These are phyloP conservation scores for Phaeotremella fagi DNA, from an alignment of 768 basidiomycete species.

Conservation along the genomic window DNA sequence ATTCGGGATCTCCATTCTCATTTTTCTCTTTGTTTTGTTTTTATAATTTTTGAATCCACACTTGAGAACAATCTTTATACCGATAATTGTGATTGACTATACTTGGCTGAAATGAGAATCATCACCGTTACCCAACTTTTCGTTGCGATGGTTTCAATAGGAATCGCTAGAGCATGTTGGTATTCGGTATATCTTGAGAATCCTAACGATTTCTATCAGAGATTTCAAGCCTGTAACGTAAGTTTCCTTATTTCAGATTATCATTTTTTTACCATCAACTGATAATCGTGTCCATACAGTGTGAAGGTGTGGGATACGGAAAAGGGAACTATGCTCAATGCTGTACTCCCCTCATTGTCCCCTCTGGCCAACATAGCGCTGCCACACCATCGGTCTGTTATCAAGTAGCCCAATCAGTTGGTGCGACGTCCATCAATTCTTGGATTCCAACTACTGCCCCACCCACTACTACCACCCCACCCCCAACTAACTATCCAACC, in stretches of 20 bases:
- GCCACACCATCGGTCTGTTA: background rate
- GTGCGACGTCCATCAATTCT: background rate
- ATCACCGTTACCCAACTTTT: slow-evolving; percentile 12
- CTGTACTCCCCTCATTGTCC: background rate
- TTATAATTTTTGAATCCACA: too few relatives aligned
- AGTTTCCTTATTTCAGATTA: slow-evolving; percentile 3
- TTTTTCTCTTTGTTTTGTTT: too few relatives aligned
- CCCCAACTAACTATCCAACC: background rate
- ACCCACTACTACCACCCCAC: background rate
- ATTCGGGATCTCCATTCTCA: too few relatives aligned
- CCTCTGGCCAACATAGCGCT: background rate
- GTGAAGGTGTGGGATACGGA: background rate
- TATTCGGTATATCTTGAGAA: slow-evolving; percentile 26
- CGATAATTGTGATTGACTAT: too few relatives aligned
- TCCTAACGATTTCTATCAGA: slow-evolving; percentile 15
- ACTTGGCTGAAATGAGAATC: too few relatives aligned
- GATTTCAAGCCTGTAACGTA: slow-evolving; percentile 15
- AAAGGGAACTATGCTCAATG: background rate
- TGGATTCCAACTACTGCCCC: background rate
- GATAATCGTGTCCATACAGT: background rate
- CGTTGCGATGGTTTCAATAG: slow-evolving; percentile 15
- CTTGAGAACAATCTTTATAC: too few relatives aligned
- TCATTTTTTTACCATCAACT: too few relatives aligned
- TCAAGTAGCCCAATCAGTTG: background rate
- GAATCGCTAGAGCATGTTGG: slow-evolving; percentile 21